A percentile compares a stretch with the other conserved stretches of the same genome.
Conservation (phyloP, 2,329 filamentous ascomycete species). For the Parascedosporium putredinis region DNA sequence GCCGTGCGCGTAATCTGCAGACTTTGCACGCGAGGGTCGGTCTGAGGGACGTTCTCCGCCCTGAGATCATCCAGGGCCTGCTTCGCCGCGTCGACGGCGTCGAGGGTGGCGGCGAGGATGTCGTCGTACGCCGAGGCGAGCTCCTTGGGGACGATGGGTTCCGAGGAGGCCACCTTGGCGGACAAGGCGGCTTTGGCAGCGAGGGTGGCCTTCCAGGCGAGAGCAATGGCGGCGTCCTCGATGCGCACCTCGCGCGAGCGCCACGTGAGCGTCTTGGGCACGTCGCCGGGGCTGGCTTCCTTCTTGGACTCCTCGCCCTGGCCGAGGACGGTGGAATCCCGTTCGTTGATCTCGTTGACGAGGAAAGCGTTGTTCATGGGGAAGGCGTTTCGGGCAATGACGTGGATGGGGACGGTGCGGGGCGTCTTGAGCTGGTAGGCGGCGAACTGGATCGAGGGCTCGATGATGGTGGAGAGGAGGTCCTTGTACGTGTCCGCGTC, state of each 20-base stretch:
- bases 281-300: conserved; percentile 40
- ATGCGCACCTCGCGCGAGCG: conserved; percentile 75
- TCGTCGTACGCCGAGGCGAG: conserved; percentile 83
- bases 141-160: conserved; percentile 45
- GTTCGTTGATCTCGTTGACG: conserved; percentile 54
- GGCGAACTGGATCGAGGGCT: conserved; percentile 88
- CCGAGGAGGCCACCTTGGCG: conserved; percentile 33
- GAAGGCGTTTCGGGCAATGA: conserved; percentile 72
- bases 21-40: conserved; percentile 81
- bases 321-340: conserved; percentile 59
- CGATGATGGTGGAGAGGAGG: conserved; percentile 72
- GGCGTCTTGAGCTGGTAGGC: conserved; percentile 87
- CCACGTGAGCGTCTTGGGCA: conserved; percentile 74
- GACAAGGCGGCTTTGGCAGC: conserved; percentile 39
- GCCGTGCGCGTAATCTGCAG: conserved; percentile 87
- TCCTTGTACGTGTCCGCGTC: conserved; percentile 78
- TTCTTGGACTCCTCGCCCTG: conserved; percentile 32
- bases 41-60: conserved; percentile 71
- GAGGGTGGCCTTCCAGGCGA: conserved; percentile 64
- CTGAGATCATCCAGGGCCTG: conserved; percentile 83
- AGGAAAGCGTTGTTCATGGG: conserved; percentile 53
- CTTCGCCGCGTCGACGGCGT: conserved; percentile 88
- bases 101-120: conserved; percentile 81
- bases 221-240: conserved; percentile 84
- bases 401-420: conserved; percentile 69